phyloP scores from a whole-genome alignment of 1,284 basidiomycete species.

The Neolentinus lepideus region DNA sequence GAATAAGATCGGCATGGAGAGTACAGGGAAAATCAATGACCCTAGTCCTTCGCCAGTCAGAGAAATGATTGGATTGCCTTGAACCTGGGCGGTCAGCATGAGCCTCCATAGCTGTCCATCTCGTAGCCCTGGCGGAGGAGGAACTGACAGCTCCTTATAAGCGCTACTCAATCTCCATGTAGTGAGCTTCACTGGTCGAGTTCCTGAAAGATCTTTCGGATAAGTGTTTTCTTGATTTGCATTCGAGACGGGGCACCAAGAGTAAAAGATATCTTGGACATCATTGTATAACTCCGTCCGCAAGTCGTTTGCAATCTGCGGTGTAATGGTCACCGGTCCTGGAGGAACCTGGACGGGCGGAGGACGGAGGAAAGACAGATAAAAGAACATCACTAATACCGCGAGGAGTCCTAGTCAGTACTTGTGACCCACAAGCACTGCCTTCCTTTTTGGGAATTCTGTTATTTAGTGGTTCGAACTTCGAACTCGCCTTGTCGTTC shows the following conservation, averaged over 20 bases:
- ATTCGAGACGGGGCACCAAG: constrained; percentile 17
- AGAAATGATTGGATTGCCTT: constrained; percentile 21
- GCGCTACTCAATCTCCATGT: constrained; percentile 57
- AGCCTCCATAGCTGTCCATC: constrained; percentile 60
- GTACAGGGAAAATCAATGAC: constrained; percentile 44
- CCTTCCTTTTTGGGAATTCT: not conserved
- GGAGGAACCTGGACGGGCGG: constrained; percentile 43
- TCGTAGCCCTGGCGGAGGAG: constrained; percentile 44
- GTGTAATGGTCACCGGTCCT: constrained; percentile 47
- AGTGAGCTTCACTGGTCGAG: constrained; percentile 53
- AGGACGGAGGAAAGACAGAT: constrained; percentile 71
- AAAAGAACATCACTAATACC: constrained; percentile 62
- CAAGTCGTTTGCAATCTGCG: constrained; percentile 75
- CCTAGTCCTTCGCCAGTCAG: constrained; percentile 19
- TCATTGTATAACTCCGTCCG: constrained; percentile 55
- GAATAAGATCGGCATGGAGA: constrained; percentile 62
- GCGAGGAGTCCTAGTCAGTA: not conserved
- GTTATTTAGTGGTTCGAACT: not conserved
- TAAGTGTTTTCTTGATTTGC: constrained; percentile 19
- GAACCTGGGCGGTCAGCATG: constrained; percentile 35
- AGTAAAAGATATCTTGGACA: constrained; percentile 38
- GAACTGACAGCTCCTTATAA: constrained; percentile 67
- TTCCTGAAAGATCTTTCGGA: not conserved
- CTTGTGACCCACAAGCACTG: not conserved
- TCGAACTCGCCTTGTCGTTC: not conserved